These are phyloP conservation scores for Venturia pyrina DNA, from an alignment of 2,329 filamentous ascomycete species.

Conservation along the genomic window DNA sequence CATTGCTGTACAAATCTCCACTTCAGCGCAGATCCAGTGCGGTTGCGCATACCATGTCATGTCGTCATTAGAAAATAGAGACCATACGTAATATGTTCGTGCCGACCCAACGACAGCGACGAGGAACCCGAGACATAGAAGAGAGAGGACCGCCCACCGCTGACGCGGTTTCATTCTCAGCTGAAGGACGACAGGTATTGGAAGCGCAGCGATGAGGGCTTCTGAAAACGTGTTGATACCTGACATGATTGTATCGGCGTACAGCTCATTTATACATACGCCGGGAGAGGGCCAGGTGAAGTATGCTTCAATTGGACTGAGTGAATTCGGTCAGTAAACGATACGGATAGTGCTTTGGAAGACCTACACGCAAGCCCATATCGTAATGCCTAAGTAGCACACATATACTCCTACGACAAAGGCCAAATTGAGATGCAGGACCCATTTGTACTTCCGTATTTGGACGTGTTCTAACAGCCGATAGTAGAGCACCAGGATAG, in stretches of 20 bases:
- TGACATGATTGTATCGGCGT: slow-evolving; percentile 2
- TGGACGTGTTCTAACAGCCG: slow-evolving; percentile 33
- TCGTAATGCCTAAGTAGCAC: slow-evolving; percentile 20
- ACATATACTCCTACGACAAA: slow-evolving; percentile 30
- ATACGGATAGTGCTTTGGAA: neutral
- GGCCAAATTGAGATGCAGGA: slow-evolving; percentile 28
- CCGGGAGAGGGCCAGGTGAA: slow-evolving; percentile 6
- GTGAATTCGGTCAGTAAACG: neutral
- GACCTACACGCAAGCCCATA: neutral
- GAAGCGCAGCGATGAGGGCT: slow-evolving; percentile 31
- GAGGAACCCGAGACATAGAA: slow-evolving; percentile 32
- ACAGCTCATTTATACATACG: slow-evolving; percentile 6
- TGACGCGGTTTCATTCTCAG: slow-evolving; percentile 33
- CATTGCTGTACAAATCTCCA: slow-evolving; percentile 37
- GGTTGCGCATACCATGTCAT: slow-evolving; percentile 36
- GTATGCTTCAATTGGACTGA: neutral
- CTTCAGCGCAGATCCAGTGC: slow-evolving; percentile 35
- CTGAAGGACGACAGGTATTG: slow-evolving; percentile 34
- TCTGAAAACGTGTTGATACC: slow-evolving; percentile 33
- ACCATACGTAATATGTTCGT: slow-evolving; percentile 37
- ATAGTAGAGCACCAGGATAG: slow-evolving; percentile 37
- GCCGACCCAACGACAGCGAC: slow-evolving; percentile 33
- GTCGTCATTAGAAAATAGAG: slow-evolving; percentile 31
- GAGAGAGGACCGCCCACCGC: slow-evolving; percentile 29
- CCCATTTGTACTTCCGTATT: slow-evolving; percentile 28